A percentile compares a stretch with the other conserved stretches of the same genome.
phyloP scores from a whole-genome alignment of 352 stramenopile genomes.

The Phytopythium delawarense region DNA sequence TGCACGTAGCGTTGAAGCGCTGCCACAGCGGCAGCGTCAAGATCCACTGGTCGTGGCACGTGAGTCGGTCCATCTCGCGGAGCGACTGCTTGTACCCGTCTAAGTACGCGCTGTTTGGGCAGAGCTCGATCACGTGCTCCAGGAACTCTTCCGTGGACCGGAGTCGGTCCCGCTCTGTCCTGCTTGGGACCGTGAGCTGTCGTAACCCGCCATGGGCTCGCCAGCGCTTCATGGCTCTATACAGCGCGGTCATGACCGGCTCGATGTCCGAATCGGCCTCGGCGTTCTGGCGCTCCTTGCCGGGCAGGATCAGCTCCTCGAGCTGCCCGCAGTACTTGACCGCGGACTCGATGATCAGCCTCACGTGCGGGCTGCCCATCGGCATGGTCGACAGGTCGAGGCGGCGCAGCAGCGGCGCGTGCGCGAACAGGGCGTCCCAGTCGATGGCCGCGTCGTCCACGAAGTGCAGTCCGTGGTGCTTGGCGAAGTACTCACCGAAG shows the following conservation, averaged over 20 bases:
- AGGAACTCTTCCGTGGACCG: slow-evolving; percentile 24
- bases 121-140: slow-evolving; percentile 27
- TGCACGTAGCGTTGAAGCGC: slow-evolving; percentile 30
- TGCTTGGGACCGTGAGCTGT: slow-evolving; percentile 26
- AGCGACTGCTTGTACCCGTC: slow-evolving; percentile 28
- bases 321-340: slow-evolving; percentile 27
- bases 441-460: slow-evolving; percentile 19
- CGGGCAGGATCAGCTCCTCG: slow-evolving; percentile 25
- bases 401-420: slow-evolving; percentile 16
- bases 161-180: slow-evolving; percentile 15
- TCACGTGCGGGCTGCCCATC: slow-evolving; percentile 22
- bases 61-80: slow-evolving; percentile 26
- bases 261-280: slow-evolving; percentile 12
- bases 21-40: slow-evolving; percentile 30
- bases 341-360: slow-evolving; percentile 17
- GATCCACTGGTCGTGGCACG: slow-evolving; percentile 33
- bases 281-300: slow-evolving; percentile 17
- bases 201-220: slow-evolving; percentile 26
- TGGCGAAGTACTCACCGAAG: slow-evolving; percentile 23
- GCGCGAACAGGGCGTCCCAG: slow-evolving; percentile 21
- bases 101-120: slow-evolving; percentile 28
- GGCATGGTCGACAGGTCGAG: slow-evolving; percentile 27
- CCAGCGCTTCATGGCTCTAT: slow-evolving; percentile 26
- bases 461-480: slow-evolving; percentile 13
- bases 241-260: slow-evolving; percentile 22